These are phyloP conservation scores for Arachis stenosperma DNA, from an alignment of 306 rosid species.

Conservation along the genomic window DNA sequence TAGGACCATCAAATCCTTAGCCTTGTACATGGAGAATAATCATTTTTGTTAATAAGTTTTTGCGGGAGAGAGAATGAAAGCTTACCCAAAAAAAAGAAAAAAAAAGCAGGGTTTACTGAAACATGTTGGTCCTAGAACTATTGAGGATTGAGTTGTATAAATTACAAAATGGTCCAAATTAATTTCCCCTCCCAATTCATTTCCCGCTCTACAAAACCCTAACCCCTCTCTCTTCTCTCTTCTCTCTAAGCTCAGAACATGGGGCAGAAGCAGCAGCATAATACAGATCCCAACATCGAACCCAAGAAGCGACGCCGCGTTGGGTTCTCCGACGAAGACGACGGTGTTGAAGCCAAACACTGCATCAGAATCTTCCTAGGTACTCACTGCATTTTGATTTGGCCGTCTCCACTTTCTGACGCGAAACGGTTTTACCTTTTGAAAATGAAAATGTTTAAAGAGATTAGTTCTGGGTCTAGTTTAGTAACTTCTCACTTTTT, in stretches of 20 bases:
- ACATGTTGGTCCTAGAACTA: too few relatives aligned
- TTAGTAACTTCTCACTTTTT: neutral
- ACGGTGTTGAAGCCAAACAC: constrained; percentile 64
- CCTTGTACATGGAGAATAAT: too few relatives aligned
- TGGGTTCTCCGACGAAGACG: constrained; percentile 55
- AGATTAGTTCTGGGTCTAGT: neutral
- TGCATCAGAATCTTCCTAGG: constrained; percentile 71
- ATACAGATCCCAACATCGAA: constrained; percentile 46
- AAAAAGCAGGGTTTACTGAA: too few relatives aligned
- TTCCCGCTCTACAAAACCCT: constrained; percentile 79
- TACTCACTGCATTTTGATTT: constrained; percentile 9
- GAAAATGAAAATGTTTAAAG: neutral
- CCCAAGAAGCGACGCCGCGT: constrained; percentile 70
- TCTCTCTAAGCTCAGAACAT: constrained; percentile 29
- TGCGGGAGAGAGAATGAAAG: too few relatives aligned
- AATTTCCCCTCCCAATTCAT: constrained; percentile 13
- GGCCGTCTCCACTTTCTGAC: neutral
- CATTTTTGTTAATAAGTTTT: too few relatives aligned
- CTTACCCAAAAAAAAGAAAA: too few relatives aligned
- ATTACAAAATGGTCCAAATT: neutral
- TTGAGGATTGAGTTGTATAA: too few relatives aligned
- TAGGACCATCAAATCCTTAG: too few relatives aligned
- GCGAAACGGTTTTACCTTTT: neutral
- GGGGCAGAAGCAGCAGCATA: constrained; percentile 58
- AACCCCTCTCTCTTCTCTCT: constrained; percentile 15